Base-by-base conservation (phyloP, 768 basidiomycete genomes). In the Suillus spraguei region DNA sequence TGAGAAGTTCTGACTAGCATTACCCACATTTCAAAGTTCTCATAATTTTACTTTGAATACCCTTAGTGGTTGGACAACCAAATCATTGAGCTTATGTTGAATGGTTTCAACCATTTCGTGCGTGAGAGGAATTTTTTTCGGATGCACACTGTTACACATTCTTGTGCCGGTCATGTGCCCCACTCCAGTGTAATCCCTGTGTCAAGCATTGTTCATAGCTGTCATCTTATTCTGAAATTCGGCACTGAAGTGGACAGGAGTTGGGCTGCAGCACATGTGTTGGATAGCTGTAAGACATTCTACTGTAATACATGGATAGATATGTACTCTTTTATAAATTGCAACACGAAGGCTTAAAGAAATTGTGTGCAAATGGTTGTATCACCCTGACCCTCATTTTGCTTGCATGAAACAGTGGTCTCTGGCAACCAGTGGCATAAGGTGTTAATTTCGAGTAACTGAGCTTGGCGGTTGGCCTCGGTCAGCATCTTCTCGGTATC, bases 1-100 rank as follows among this genome's bases (percentile, higher is more conserved):
- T n/a, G n/a, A n/a, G n/a, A n/a, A n/a, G n/a, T n/a, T n/a, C n/a
- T n/a, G n/a, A n/a, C n/a, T n/a, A n/a, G n/a, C n/a, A n/a, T n/a
- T n/a, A n/a, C n/a, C n/a, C n/a, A n/a, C n/a, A n/a, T n/a, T n/a
- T n/a, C n/a, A n/a, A n/a, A n/a, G n/a, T n/a, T n/a, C n/a, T n/a
- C n/a, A n/a, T n/a, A n/a, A n/a, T n/a, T n/a, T n/a, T n/a, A n/a
- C n/a, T n/a, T n/a, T n/a, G n/a, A n/a, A n/a, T n/a, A n/a, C n/a
- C n/a, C n/a, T n/a, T n/a, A n/a, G n/a, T n/a, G n/a, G 50, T 42
- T 17, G 28, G 62, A 3, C 62, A 60, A 20, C 66, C 63, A 2
- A 9, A n/a, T 44, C 42, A n/a, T 2, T 60, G 72, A 8, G 69
- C 71, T 1, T 74, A 73, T 61, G 61, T 74, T 36, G 69, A 74